Base-by-base conservation (phyloP, 78 protist genomes). In the Dictyostelium intermedium region DNA sequence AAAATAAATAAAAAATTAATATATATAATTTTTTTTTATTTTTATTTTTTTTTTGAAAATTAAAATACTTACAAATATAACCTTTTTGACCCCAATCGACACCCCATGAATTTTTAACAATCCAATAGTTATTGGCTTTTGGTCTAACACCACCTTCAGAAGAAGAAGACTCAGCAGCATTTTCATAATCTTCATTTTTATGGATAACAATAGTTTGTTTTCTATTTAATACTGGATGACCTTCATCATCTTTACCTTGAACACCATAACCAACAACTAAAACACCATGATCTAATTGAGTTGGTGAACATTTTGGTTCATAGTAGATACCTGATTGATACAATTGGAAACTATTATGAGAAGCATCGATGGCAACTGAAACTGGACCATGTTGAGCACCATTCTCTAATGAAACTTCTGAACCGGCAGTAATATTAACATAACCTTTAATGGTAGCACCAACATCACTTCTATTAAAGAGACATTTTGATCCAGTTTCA, bases 21-120 rank as follows among this genome's bases (percentile, higher is more conserved):
- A 47, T 47, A 7, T 47, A 41, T 47, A 47, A 47, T 45, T 8
- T 45, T 45, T 45, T 45, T 45, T 45, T 45, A 8, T 45, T 45
- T 45, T 45, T 45, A 8, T 45, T 45, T 45, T 45, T 45, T 45
- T 45, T 45, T 45, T 45, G n/a, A n/a, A n/a, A n/a, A n/a, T 45
- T 7, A 2, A 45, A 45, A 8, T 8, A 45, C 53, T 50, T 50
- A 50, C 61, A 50, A 50, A 50, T 50, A 5, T 50, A 50, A 50
- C 61, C 61, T 50, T 50, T 50, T 16, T 5, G 18, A 3, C 61
- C 61, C 61, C 61, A 50, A 16, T 13, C 18, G 1, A 5, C 6
- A n/a, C 73, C 73, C 73, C 73, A 98, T 27, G 97, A 89, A 98
- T 98, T 98, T 92, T 98, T 98, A 74, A 98, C 97, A 61, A 93